phyloP scores from a whole-genome alignment of 2,329 filamentous ascomycete genomes.

The Cladosporium sp. region DNA sequence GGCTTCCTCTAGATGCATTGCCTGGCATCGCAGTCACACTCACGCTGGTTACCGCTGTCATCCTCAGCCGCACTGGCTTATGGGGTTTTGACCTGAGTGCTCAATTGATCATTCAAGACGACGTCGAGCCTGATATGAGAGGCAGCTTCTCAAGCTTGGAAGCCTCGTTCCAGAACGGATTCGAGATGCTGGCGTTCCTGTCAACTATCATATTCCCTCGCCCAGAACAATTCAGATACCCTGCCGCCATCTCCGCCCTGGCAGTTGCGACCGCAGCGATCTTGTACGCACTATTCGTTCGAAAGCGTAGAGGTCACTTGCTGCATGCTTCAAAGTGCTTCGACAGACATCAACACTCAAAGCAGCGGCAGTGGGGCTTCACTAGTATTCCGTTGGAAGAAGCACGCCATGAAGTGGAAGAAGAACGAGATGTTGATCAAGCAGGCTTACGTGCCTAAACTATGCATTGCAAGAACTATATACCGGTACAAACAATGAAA shows the following conservation, averaged over 20 bases:
- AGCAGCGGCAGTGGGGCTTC: neutral
- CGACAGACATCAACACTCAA: neutral
- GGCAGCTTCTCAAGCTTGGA: conserved; percentile 67
- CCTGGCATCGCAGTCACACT: conserved; percentile 17
- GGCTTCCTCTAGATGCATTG: conserved; percentile 17
- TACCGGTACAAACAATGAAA: neutral
- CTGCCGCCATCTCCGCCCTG: conserved; percentile 54
- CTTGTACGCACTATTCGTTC: conserved; percentile 55
- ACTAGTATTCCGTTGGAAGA: neutral
- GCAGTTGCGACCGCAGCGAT: conserved; percentile 49
- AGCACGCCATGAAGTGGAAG: no score
- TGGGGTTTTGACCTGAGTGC: conserved; percentile 48
- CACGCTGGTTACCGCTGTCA: conserved; percentile 36
- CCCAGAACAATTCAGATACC: conserved; percentile 62
- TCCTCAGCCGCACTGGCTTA: conserved; percentile 40
- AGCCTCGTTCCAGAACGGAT: conserved; percentile 63
- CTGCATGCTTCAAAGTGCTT: conserved; percentile 43
- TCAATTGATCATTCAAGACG: conserved; percentile 45
- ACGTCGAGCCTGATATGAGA: conserved; percentile 42
- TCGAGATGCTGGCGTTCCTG: conserved; percentile 64
- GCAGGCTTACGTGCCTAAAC: neutral
- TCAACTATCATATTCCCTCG: conserved; percentile 61
- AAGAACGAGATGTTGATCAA: neutral
- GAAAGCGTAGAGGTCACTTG: conserved; percentile 56
- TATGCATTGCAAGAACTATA: neutral